Percentiles rank a stretch among this genome's conserved stretches.
These are phyloP conservation scores for Oryza australiensis DNA, from an alignment of 176 grass and related monocot genomes.

Conservation along the genomic window DNA sequence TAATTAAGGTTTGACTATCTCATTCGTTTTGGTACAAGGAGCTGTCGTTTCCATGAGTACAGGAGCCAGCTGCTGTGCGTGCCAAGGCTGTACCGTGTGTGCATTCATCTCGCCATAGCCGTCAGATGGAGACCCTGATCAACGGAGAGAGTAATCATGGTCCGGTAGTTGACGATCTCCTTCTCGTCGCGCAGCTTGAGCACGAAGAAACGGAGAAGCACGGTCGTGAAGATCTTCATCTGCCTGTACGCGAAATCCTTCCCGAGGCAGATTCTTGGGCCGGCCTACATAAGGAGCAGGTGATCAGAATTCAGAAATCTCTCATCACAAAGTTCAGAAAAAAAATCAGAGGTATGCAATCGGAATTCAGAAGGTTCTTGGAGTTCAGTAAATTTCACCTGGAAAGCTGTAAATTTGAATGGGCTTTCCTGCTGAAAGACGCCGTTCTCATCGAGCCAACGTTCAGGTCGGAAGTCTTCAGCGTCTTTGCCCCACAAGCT, in stretches of 20 bases:
- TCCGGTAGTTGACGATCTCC: slow-evolving; percentile 30
- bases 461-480: slow-evolving; percentile 50
- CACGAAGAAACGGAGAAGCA: slow-evolving; percentile 52
- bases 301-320: neutral
- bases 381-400: slow-evolving; percentile 16
- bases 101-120: slow-evolving; percentile 32
- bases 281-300: slow-evolving; percentile 26
- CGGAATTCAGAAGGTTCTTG: neutral
- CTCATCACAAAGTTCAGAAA: neutral
- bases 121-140: slow-evolving; percentile 49
- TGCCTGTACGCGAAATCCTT: slow-evolving; percentile 76
- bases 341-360: neutral
- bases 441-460: slow-evolving; percentile 57
- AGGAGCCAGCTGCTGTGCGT: neutral
- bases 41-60: neutral
- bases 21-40: neutral
- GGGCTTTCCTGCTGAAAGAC: slow-evolving; percentile 53
- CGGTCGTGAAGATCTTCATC: slow-evolving; percentile 62
- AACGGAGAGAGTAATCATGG: slow-evolving; percentile 38
- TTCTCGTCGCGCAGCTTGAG: slow-evolving; percentile 39
- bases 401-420: slow-evolving; percentile 77
- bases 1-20: neutral
- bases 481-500: slow-evolving; percentile 65
- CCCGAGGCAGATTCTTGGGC: slow-evolving; percentile 66
- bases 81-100: too few relatives aligned